phyloP scores from a whole-genome alignment of 306 rosid genomes.

The Alnus rubra region DNA sequence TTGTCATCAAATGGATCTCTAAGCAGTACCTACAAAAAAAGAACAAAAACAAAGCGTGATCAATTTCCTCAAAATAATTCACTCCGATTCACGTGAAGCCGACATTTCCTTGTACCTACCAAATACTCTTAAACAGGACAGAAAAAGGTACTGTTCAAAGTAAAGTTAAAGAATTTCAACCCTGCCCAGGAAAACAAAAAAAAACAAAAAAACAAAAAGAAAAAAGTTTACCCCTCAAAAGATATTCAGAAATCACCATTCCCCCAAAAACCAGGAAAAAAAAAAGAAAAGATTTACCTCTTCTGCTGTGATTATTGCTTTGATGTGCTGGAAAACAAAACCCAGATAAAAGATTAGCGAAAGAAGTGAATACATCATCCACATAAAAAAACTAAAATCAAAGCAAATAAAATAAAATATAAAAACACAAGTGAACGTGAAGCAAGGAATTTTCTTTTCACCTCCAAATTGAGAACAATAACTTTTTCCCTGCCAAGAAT shows the following conservation, averaged over 20 bases:
- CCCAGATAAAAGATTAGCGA: background rate
- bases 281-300: constrained; percentile 42
- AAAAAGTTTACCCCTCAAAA: background rate
- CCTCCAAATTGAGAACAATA: constrained; percentile 88
- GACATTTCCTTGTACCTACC: background rate
- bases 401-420: background rate
- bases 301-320: constrained; percentile 80
- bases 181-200: background rate
- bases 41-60: background rate
- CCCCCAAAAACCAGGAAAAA: background rate
- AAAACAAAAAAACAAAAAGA: no score
- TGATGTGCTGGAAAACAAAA: constrained; percentile 63
- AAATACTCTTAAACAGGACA: background rate
- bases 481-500: constrained; percentile 79
- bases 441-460: constrained; percentile 7
- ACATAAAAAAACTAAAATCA: background rate
- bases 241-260: background rate
- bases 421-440: background rate
- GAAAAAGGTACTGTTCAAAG: background rate
- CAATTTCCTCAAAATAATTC: background rate
- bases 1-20: constrained; percentile 75
- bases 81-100: background rate
- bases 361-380: background rate
- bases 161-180: background rate
- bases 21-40: constrained; percentile 55